Base-by-base conservation (phyloP, 169 alveolate genomes). In the Plasmodium gallinaceum region DNA sequence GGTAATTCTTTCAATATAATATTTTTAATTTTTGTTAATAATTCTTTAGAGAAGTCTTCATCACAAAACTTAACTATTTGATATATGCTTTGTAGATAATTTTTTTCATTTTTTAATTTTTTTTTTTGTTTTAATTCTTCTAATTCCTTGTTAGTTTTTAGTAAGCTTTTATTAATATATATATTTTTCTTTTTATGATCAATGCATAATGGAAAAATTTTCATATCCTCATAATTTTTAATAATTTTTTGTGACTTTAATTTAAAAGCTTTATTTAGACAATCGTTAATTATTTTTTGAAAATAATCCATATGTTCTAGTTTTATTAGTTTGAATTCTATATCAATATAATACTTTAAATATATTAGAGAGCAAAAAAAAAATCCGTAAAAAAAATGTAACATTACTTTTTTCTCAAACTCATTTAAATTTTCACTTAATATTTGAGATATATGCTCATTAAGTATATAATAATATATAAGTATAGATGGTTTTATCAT, bases 321-420 rank as follows among this genome's bases (percentile, higher is more conserved):
- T 43, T 51, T 78, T 51, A 78, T 78, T 42, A 78, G 48, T 69
- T 78, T 78, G 48, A 78, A 78, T 69, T 78, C 80, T 18, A 58
- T 51, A 22, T 65, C 46, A 43, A 78, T 64, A 64, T 78, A 42
- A 64, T 42, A 64, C 64, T 78, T 78, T 32, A 78, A 78, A 78
- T 78, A 78, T 78, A 64, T 51, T 46, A 78, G 24, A 7, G 89
- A 78, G 22, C 78, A 51, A 51, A 45, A 46, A 65, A 78, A 78
- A 60, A 78, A 78, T 16, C 89, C 89, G 10, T 64, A 78, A 45
- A 78, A 78, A 48, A 78, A 78, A 26, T 78, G 89, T 26, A 78
- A 6, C 16, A 78, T 78, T 4, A 66, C 43, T 14, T 78, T 78
- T 8, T 65, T 78, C 42, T 78, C 89, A 9, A 14, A 10, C 0